phyloP scores from a whole-genome alignment of 192 early-diverging fungal species.

The Umbelopsis isabellina region DNA sequence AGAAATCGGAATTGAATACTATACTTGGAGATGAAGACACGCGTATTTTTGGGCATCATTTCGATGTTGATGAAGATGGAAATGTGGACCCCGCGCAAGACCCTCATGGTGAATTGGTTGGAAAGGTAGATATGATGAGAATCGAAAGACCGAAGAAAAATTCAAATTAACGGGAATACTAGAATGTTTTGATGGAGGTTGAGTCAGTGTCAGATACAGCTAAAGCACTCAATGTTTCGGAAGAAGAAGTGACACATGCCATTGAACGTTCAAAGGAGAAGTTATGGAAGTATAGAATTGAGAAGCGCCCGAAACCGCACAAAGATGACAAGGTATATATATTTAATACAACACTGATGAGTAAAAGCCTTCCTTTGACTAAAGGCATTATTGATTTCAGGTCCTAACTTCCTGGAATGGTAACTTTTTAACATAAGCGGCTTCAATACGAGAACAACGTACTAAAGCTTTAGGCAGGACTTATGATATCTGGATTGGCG shows the following conservation, averaged over 20 bases:
- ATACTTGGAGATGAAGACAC: constrained; percentile 42
- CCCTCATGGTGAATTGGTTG: constrained; percentile 59
- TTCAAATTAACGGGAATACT: not conserved
- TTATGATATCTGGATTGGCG: constrained; percentile 59
- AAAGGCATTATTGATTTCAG: constrained; percentile 2
- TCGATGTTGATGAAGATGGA: constrained; percentile 50
- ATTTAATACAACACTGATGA: not conserved
- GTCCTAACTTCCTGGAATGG: constrained; percentile 68
- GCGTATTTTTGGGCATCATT: constrained; percentile 51
- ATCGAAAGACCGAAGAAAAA: too few species aligned
- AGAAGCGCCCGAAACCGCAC: constrained; percentile 55
- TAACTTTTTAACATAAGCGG: not conserved
- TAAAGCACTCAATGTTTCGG: constrained; percentile 30
- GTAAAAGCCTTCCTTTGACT: not conserved
- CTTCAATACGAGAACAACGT: too few species aligned
- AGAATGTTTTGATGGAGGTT: constrained; percentile 60
- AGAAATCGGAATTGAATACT: constrained; percentile 46
- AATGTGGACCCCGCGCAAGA: constrained; percentile 59
- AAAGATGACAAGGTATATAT: constrained; percentile 59
- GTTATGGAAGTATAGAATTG: constrained; percentile 45
- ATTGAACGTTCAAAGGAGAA: constrained; percentile 38
- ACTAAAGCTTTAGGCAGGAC: constrained; percentile 28
- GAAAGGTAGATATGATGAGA: constrained; percentile 45
- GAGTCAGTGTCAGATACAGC: constrained; percentile 48
- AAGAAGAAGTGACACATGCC: constrained; percentile 34